These are phyloP conservation scores for Aaosphaeria pasadenensis DNA, from an alignment of 2,329 filamentous ascomycete species.

Conservation along the genomic window DNA sequence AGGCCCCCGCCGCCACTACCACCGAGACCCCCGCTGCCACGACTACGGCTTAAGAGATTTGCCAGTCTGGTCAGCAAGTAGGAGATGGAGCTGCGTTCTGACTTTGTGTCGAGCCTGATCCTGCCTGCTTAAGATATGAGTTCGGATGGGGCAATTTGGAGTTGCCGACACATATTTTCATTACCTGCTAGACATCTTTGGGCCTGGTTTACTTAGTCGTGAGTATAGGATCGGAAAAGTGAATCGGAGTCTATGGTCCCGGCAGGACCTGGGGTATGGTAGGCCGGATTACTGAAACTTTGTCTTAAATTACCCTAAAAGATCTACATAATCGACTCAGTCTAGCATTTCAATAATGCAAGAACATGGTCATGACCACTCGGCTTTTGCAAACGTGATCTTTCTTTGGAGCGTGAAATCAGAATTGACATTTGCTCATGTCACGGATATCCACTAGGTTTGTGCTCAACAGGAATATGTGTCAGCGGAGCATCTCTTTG, in stretches of 20 bases:
- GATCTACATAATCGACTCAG: conserved; percentile 12
- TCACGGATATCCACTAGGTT: too few relatives aligned
- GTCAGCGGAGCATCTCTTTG: too few relatives aligned
- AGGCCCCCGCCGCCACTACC: conserved; percentile 12
- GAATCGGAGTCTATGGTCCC: conserved; percentile 24
- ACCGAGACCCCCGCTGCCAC: conserved; percentile 18
- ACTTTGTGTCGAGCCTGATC: conserved; percentile 7
- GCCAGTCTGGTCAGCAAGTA: conserved; percentile 9
- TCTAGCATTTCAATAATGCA: conserved; percentile 12
- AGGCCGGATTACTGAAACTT: conserved; percentile 14
- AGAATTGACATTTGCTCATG: too few relatives aligned
- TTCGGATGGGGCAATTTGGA: conserved; percentile 21
- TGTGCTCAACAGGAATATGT: too few relatives aligned
- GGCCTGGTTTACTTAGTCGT: conserved; percentile 27
- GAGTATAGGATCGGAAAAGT: conserved; percentile 29
- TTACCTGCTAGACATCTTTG: conserved; percentile 27
- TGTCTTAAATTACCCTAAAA: conserved; percentile 6
- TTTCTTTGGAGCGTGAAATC: too few relatives aligned
- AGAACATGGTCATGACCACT: neutral
- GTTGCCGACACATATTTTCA: conserved; percentile 24
- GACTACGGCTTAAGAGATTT: conserved; percentile 21
- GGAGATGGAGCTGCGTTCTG: conserved; percentile 7
- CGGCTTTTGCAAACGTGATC: too few relatives aligned
- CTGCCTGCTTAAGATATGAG: conserved; percentile 11
- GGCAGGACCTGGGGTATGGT: conserved; percentile 26